Evolutionary conservation across 176 grass and related monocot genomes (phyloP), one percentile per base, ranked within the genome.

Genomic region (Bromus sterilis): DNA sequence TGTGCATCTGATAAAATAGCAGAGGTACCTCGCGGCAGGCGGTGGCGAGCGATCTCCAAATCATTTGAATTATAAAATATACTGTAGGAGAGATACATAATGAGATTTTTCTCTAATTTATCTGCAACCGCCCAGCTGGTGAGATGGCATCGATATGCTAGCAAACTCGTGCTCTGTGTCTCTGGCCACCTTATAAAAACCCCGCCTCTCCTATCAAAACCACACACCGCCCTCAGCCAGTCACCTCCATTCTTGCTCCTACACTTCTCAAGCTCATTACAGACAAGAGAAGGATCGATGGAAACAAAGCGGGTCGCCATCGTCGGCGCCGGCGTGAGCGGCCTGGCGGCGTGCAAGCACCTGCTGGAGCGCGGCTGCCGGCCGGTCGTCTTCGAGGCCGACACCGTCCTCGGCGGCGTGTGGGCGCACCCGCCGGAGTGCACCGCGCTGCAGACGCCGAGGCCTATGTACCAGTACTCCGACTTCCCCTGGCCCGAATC

Each of bases 401-500:
- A 69, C 66, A 8, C 36, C 66, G 66, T 69, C 66, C 66, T 69
- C 2, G 66, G 66, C n/a, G 66, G 66, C 66, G 36, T 96, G 21
- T 96, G 93, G 93, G 76, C 85, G 4, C 80, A 42, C 83, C 86
- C 80, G 12, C 68, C 82, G 5, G 87, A 66, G 46, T 90, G 62
- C 37, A 96, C 90, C 20, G 68, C 46, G 36, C 85, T 96, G 66
- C 90, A 96, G 88, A 75, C 93, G 59, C 82, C 93, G 4, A 40
- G 63, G 66, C 66, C 66, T 36, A 69, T 69, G 66, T 69, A 69
- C 66, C 66, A 69, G 66, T 69, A 69, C 66, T 69, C 66, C n/a
- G 66, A 69, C 76, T 92, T 96, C 75, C 93, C 85, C 2, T 96
- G 93, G 93, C 93, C 93, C 6, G 30, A 86, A 9, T 0, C 20